phyloP scores from a whole-genome alignment of 306 rosid genomes.

The Datisca glomerata region DNA sequence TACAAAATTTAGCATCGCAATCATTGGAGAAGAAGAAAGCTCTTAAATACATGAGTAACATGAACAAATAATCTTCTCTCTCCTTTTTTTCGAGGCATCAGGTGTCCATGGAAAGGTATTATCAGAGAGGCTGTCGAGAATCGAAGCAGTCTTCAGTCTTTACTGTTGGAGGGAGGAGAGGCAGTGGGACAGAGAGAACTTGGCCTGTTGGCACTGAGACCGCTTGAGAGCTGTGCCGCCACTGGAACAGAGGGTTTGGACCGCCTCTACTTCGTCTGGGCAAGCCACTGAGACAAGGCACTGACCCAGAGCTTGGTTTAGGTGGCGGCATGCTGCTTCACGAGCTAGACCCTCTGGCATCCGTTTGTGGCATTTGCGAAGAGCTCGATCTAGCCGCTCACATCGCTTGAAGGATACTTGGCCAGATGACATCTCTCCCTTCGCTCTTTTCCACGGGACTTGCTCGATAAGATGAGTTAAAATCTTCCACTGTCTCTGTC shows the following conservation, averaged over 20 bases:
- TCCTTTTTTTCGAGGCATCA: too few species aligned
- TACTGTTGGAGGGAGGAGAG: conserved; percentile 40
- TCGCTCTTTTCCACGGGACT: too few species aligned
- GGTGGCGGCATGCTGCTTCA: conserved; percentile 38
- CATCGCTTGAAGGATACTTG: not conserved
- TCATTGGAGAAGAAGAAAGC: too few species aligned
- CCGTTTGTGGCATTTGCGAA: conserved; percentile 50
- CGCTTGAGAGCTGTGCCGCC: conserved; percentile 51
- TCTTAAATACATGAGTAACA: too few species aligned
- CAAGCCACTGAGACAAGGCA: conserved; percentile 39
- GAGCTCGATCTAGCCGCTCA: conserved; percentile 14
- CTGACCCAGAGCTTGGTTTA: conserved; percentile 36
- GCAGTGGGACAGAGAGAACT: conserved; percentile 41
- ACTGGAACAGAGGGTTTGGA: conserved; percentile 38
- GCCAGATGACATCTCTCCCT: not conserved
- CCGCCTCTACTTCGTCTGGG: conserved; percentile 36
- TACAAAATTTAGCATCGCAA: too few species aligned
- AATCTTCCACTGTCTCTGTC: too few species aligned
- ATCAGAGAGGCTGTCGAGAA: too few species aligned
- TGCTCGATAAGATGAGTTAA: too few species aligned
- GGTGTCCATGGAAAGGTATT: too few species aligned
- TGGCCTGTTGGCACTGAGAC: conserved; percentile 54
- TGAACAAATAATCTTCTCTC: too few species aligned
- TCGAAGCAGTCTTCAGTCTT: too few species aligned
- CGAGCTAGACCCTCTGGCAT: conserved; percentile 27